Conservation (phyloP, 1,284 basidiomycete genomes). For the Papiliotrema terrestris region DNA sequence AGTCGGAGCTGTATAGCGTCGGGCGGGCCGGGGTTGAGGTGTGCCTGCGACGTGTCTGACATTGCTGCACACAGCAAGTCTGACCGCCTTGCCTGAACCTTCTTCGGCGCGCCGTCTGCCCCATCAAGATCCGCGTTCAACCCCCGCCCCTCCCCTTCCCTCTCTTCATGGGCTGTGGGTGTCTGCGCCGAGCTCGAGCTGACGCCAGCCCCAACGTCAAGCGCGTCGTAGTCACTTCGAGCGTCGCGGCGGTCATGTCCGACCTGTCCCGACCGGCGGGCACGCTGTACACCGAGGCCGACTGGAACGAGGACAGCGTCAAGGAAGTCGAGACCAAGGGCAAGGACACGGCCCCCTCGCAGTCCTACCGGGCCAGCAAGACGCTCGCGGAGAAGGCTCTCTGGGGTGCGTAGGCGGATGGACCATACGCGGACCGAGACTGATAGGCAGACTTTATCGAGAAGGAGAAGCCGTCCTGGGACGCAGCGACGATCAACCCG, state of each 20-base stretch:
- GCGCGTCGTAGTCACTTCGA: slow-evolving; percentile 64
- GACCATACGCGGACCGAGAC: neutral
- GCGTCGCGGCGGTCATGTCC: slow-evolving; percentile 53
- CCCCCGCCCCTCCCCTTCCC: no score
- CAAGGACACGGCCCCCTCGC: slow-evolving; percentile 52
- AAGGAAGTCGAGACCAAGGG: slow-evolving; percentile 58
- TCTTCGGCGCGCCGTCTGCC: no score
- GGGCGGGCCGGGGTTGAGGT: no score
- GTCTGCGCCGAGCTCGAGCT: neutral
- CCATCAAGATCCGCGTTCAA: no score
- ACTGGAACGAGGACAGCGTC: slow-evolving; percentile 66
- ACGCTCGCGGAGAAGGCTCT: slow-evolving; percentile 61
- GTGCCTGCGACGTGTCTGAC: no score
- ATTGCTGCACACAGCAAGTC: no score
- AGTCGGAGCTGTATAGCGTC: slow-evolving; percentile 9
- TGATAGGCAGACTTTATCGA: slow-evolving; percentile 53
- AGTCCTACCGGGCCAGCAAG: slow-evolving; percentile 51
- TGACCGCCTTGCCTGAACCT: no score
- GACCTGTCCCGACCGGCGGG: slow-evolving; percentile 13
- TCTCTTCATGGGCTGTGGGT: neutral
- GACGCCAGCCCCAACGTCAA: slow-evolving; percentile 52
- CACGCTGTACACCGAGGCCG: slow-evolving; percentile 38
- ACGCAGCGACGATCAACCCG: slow-evolving; percentile 59
- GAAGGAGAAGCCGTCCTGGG: slow-evolving; percentile 57
- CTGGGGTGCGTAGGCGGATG: slow-evolving; percentile 32